Evolutionary conservation across 2,329 filamentous ascomycete species (phyloP), one percentile per base, ranked within the genome.

Genomic region (Teratosphaeria nubilosa): DNA sequence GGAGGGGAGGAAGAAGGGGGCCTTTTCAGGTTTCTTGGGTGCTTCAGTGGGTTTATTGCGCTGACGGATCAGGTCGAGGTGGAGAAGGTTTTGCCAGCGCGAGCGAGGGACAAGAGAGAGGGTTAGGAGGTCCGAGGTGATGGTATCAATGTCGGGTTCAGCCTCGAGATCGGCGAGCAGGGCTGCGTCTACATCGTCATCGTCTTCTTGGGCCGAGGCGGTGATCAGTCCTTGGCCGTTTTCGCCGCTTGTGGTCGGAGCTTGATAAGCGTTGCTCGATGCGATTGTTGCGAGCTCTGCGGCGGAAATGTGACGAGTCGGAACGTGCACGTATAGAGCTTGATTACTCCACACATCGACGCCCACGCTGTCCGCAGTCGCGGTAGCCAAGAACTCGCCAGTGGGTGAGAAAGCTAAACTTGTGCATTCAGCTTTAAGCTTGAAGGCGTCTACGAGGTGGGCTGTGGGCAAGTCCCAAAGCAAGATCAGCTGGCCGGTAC

Each of bases 311-410:
- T 94, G 89, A 22, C 87, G 81, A 0, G 91, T 95, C 0, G 91
- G 86, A 0, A 96, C 85, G 66, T 96, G 91, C 58, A 86, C 88
- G 78, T 96, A 99, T 1, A 97, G 78, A 0, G 88, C 87, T 68
- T 89, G 89, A 74, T 99, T 99, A 24, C 90, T 96, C 92, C 94
- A 99, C 53, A 99, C 83, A 65, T 90, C 86, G n/a, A 99, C 86
- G 13, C 94, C 94, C 1, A 96, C 82, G 62, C 86, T 85, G 58
- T 87, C 88, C 56, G 90, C 84, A 56, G 91, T 86, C 0, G 91
- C 87, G 3, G 91, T 94, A 3, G 94, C 94, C n/a, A 99, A 81
- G 67, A 91, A 97, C 69, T 99, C 94, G 14, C 92, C 94, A 0
- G 90, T 95, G 1, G 80, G 80, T 0, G 94, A 96, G 78, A 97